phyloP scores from a whole-genome alignment of 2,329 filamentous ascomycete genomes.

The Rutstroemia sp. region DNA sequence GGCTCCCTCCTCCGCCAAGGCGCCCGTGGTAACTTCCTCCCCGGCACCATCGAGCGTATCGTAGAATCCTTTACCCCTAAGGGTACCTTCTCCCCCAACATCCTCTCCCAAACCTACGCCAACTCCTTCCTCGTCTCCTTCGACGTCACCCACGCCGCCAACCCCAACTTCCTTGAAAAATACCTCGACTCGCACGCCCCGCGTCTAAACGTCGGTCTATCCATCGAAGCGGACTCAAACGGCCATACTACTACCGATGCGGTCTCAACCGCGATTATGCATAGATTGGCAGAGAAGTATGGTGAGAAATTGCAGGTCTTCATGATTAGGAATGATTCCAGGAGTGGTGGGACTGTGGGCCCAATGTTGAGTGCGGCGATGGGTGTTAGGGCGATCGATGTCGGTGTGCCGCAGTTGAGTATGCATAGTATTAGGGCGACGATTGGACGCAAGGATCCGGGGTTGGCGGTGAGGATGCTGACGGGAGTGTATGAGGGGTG shows the following conservation, averaged over 20 bases:
- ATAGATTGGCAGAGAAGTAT: constrained; percentile 67
- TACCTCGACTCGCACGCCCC: constrained; percentile 86
- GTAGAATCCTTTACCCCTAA: constrained; percentile 56
- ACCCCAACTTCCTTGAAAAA: constrained; percentile 81
- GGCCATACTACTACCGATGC: constrained; percentile 95
- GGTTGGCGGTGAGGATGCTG: constrained; percentile 80
- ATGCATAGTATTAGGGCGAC: constrained; percentile 94
- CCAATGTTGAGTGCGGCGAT: constrained; percentile 77
- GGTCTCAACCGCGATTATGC: constrained; percentile 73
- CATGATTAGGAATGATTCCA: constrained; percentile 88
- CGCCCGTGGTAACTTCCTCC: constrained; percentile 82
- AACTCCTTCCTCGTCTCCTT: constrained; percentile 88
- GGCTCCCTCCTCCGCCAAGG: constrained; percentile 87
- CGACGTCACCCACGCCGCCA: constrained; percentile 89
- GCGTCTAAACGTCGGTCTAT: constrained; percentile 79
- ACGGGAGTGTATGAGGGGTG: constrained; percentile 83
- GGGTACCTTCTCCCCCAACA: constrained; percentile 40
- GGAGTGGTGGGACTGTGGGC: constrained; percentile 90
- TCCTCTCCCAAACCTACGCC: constrained; percentile 77
- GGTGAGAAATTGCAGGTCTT: constrained; percentile 74
- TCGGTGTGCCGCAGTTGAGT: constrained; percentile 81
- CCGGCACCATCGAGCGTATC: constrained; percentile 71
- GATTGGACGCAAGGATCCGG: constrained; percentile 78
- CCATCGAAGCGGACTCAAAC: constrained; percentile 75
- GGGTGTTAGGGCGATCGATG: constrained; percentile 78